Percentiles rank a stretch among this genome's conserved stretches.
These are phyloP conservation scores for Saussurea involucrata DNA, from an alignment of 129 eudicot genomes.

Conservation along the genomic window DNA sequence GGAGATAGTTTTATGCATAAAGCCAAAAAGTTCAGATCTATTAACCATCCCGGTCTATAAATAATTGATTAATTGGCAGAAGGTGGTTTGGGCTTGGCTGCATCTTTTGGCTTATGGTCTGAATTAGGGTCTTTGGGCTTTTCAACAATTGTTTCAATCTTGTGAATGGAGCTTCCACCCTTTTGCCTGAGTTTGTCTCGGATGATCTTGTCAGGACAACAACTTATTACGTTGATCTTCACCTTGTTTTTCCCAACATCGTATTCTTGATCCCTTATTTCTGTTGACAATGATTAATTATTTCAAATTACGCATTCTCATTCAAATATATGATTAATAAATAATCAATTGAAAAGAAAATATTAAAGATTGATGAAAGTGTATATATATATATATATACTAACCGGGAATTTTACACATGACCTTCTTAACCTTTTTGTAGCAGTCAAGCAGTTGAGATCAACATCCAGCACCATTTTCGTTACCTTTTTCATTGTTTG, in stretches of 20 bases:
- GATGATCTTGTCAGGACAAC: slow-evolving; percentile 80
- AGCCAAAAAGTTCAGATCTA: too few species aligned
- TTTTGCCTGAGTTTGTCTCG: slow-evolving; percentile 59
- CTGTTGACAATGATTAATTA: slow-evolving; percentile 16
- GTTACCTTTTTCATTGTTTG: slow-evolving; percentile 36
- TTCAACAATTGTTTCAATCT: slow-evolving; percentile 49
- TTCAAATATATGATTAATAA: too few species aligned
- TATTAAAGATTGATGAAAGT: too few species aligned
- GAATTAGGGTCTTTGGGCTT: slow-evolving; percentile 40
- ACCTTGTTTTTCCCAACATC: slow-evolving; percentile 57
- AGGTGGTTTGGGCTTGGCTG: slow-evolving; percentile 17
- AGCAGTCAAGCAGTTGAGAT: slow-evolving; percentile 69
- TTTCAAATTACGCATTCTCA: too few species aligned
- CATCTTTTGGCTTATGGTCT: slow-evolving; percentile 4
- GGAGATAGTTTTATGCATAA: too few species aligned
- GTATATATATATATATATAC: slow-evolving; percentile 21
- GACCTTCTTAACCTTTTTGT: too few species aligned
- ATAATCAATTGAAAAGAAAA: background rate
- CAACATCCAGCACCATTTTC: slow-evolving; percentile 72
- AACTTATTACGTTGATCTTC: slow-evolving; percentile 63
- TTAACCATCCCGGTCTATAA: too few species aligned
- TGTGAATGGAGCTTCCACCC: slow-evolving; percentile 56
- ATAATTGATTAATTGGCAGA: too few species aligned
- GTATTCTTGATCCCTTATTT: slow-evolving; percentile 83
- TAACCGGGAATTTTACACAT: slow-evolving; percentile 72